phyloP scores from a whole-genome alignment of 2,329 filamentous ascomycete species.

The Pseudogymnoascus sp. region DNA sequence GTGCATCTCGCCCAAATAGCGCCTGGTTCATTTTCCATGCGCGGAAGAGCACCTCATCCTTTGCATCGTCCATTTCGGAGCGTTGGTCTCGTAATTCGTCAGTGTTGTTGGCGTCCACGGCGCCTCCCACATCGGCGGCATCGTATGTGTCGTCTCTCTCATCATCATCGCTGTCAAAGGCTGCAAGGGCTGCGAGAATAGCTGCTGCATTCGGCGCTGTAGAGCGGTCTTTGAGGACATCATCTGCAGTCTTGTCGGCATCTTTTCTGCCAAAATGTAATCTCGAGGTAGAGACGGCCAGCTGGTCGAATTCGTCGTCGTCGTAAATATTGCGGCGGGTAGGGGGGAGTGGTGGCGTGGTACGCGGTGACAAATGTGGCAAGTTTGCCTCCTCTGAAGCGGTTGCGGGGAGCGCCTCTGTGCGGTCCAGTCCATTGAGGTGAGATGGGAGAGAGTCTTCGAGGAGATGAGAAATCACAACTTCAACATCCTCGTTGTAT shows the following conservation, averaged over 20 bases:
- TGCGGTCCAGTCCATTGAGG: constrained; percentile 56
- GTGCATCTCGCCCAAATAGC: constrained; percentile 64
- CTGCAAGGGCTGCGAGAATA: constrained; percentile 78
- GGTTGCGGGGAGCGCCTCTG: constrained; percentile 49
- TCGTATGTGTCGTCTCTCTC: constrained; percentile 98
- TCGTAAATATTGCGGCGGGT: constrained; percentile 70
- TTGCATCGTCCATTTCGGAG: constrained; percentile 39
- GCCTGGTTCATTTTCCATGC: constrained; percentile 59
- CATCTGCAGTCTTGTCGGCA: constrained; percentile 59
- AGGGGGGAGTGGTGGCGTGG: constrained; percentile 51
- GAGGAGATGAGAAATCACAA: constrained; percentile 73
- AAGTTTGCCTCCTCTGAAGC: constrained; percentile 25
- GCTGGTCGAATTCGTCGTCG: constrained; percentile 68
- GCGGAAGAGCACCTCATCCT: constrained; percentile 67
- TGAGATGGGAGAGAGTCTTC: constrained; percentile 67
- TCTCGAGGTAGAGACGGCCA: constrained; percentile 58
- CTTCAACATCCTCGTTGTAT: constrained; percentile 70
- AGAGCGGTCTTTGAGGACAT: constrained; percentile 58
- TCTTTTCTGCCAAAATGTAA: constrained; percentile 73
- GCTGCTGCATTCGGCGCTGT: constrained; percentile 69
- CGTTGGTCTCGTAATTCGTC: constrained; percentile 33
- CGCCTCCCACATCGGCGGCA: constrained; percentile 81
- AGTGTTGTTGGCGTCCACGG: constrained; percentile 54
- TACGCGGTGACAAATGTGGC: constrained; percentile 47
- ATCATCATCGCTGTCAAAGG: constrained; percentile 90